Conservation (phyloP, 2,329 filamentous ascomycete species). For the Epichloe sylvatica region DNA sequence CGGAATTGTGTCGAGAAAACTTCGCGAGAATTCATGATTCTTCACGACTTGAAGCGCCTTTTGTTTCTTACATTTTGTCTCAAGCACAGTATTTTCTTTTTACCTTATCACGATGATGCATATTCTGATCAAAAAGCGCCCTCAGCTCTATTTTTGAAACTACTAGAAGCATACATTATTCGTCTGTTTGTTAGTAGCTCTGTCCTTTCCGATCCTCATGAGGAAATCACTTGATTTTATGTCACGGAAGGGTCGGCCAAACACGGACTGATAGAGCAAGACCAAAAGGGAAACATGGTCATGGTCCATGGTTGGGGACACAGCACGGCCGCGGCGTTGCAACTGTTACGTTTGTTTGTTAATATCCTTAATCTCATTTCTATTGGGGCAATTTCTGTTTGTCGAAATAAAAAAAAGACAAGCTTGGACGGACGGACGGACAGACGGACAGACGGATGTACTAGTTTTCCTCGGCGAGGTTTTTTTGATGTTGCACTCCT, state of each 20-base stretch:
- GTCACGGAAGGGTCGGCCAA: neutral
- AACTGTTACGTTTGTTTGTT: neutral
- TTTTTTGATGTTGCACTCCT: too few relatives aligned
- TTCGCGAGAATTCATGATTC: too few relatives aligned
- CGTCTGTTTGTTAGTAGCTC: neutral
- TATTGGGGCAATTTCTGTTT: neutral
- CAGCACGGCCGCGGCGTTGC: neutral
- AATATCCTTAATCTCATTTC: neutral
- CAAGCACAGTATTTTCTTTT: too few relatives aligned
- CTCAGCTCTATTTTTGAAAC: neutral
- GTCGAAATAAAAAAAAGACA: neutral
- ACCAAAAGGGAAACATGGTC: neutral
- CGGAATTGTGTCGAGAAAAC: too few relatives aligned
- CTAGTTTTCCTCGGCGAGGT: neutral
- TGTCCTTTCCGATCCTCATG: neutral
- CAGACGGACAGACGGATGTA: neutral
- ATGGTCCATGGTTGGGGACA: neutral
- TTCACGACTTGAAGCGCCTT: too few relatives aligned
- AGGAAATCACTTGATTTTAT: neutral
- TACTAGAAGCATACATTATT: neutral
- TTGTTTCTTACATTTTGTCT: too few relatives aligned
- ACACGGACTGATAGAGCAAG: neutral
- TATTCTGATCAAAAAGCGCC: neutral
- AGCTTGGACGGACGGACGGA: too few relatives aligned
- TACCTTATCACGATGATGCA: neutral